Conservation (phyloP, 768 basidiomycete genomes). For the Rhodosporidiobolus sp. region DNA sequence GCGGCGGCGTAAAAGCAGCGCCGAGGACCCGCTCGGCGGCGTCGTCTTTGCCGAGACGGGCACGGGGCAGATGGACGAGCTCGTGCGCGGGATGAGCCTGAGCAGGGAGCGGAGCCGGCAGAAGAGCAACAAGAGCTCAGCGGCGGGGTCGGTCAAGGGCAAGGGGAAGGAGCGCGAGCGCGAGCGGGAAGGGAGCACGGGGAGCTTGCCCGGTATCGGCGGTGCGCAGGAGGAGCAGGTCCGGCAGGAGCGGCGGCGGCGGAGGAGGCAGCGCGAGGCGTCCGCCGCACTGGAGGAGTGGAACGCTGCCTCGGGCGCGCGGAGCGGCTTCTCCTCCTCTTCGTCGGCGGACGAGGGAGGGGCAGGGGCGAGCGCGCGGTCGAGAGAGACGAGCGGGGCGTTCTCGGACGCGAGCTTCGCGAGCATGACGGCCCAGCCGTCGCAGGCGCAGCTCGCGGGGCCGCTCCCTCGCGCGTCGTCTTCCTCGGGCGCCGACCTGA, state of each 20-base stretch:
- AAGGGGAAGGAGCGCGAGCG: background rate
- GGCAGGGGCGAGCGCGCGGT: background rate
- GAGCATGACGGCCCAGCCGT: conserved; percentile 3
- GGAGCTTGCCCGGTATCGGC: background rate
- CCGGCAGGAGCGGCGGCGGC: background rate
- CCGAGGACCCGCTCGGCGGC: background rate
- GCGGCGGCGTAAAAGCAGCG: background rate
- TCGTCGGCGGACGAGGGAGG: background rate
- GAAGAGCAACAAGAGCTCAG: too few relatives aligned
- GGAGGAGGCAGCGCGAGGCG: background rate
- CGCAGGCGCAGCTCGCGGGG: background rate
- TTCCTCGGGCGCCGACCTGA: background rate
- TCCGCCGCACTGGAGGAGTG: background rate
- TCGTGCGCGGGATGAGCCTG: background rate
- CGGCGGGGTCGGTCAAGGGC: too few relatives aligned
- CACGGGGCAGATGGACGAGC: conserved; percentile 6
- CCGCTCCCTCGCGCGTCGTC: background rate
- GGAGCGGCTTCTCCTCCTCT: background rate
- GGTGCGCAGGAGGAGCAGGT: background rate
- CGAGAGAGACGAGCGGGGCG: conserved; percentile 9
- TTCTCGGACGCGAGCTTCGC: conserved; percentile 25
- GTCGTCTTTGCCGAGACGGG: background rate
- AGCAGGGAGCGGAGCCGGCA: background rate
- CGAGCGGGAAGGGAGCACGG: background rate
- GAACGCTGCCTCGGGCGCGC: background rate